Conservation (phyloP, 192 early-diverging fungal genomes). For the Podila verticillata region DNA sequence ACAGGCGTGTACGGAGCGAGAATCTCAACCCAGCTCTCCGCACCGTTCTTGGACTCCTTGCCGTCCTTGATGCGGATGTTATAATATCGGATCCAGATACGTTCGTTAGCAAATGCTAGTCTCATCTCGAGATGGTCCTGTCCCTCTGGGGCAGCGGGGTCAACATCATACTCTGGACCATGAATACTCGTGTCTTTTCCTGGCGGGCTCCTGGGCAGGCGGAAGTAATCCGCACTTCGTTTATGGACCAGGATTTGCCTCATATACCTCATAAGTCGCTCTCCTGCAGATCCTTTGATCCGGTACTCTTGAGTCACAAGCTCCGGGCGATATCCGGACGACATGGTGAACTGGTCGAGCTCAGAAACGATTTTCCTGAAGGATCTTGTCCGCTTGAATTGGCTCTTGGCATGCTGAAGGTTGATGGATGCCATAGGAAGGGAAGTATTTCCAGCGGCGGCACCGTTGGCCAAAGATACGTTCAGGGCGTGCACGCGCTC, state of each 20-base stretch:
- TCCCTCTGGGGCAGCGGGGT: slow-evolving; percentile 1
- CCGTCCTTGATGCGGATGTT: slow-evolving; percentile 42
- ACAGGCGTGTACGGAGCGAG: slow-evolving; percentile 8
- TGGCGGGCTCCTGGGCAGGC: slow-evolving; percentile 21
- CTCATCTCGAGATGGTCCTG: slow-evolving; percentile 45
- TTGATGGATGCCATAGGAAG: slow-evolving; percentile 1
- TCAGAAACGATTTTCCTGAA: slow-evolving; percentile 23
- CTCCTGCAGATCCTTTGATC: slow-evolving; percentile 10
- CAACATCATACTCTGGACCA: slow-evolving; percentile 2
- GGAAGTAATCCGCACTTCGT: slow-evolving; percentile 13
- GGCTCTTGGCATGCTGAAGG: slow-evolving; percentile 9
- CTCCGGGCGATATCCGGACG: slow-evolving; percentile 24
- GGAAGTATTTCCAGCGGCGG: background rate
- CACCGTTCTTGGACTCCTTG: slow-evolving; percentile 34
- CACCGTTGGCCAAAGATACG: slow-evolving; percentile 4
- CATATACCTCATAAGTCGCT: slow-evolving; percentile 20
- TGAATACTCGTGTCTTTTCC: slow-evolving; percentile 3
- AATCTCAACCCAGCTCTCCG: slow-evolving; percentile 36
- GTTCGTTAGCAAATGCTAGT: slow-evolving; percentile 15
- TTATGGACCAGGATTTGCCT: slow-evolving; percentile 16
- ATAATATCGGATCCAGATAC: slow-evolving; percentile 42
- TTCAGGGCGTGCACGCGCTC: slow-evolving; percentile 40
- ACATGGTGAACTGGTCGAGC: slow-evolving; percentile 45
- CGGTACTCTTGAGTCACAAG: slow-evolving; percentile 23
- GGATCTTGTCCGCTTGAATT: slow-evolving; percentile 12